Evolutionary conservation across 768 basidiomycete genomes (phyloP).

Genomic region (Tubosaeta brunneosetosa): DNA sequence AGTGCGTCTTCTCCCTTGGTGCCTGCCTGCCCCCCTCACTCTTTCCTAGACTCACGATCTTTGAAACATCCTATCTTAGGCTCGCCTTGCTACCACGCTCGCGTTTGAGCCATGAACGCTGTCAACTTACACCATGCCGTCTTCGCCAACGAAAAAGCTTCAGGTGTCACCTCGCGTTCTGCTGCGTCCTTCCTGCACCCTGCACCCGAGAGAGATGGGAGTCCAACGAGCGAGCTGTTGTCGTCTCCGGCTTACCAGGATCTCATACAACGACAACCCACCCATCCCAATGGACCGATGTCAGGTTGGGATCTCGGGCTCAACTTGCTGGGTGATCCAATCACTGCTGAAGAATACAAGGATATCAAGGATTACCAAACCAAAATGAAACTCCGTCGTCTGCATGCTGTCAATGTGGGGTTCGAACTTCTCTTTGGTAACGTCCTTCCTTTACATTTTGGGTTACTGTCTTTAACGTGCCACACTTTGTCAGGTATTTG

Average conservation of each 20-base stretch:
- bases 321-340: conserved; percentile 29
- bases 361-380: conserved; percentile 23
- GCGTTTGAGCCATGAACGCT: conserved; percentile 46
- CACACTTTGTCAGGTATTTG: conserved; percentile 41
- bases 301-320: conserved; percentile 29
- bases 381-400: conserved; percentile 32
- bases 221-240: conserved; percentile 12
- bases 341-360: conserved; percentile 30
- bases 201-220: conserved; percentile 11
- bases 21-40: conserved; percentile 2
- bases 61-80: conserved; percentile 8
- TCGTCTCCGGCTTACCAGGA: conserved; percentile 34
- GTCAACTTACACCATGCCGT: conserved; percentile 54
- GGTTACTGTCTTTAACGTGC: neutral
- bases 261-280: conserved; percentile 35
- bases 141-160: conserved; percentile 35
- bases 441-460: conserved; percentile 7
- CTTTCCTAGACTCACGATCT: conserved; percentile 12
- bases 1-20: conserved; percentile 11
- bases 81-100: conserved; percentile 13
- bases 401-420: conserved; percentile 25
- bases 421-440: conserved; percentile 37
- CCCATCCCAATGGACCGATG: conserved; percentile 38
- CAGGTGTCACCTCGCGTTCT: conserved; percentile 15
- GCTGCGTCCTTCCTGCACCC: conserved; percentile 20